Percentiles rank a stretch among this genome's conserved stretches.
These are phyloP conservation scores for Bertia moriformis DNA, from an alignment of 2,329 filamentous ascomycete genomes.

Conservation along the genomic window DNA sequence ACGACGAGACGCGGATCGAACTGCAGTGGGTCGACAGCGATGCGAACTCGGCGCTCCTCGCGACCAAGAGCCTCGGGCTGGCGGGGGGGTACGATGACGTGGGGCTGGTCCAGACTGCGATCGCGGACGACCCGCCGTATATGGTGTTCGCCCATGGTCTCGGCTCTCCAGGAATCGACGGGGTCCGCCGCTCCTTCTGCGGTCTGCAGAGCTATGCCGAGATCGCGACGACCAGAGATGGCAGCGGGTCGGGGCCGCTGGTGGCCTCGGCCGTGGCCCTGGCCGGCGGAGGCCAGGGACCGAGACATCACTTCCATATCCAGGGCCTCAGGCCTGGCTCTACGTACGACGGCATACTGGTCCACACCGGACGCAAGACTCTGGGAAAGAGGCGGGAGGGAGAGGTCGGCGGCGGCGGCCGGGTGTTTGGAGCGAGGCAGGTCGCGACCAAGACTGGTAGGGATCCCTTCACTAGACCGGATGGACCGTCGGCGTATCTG, in stretches of 20 bases:
- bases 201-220: background rate
- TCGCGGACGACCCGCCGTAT: background rate
- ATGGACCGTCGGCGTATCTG: too few relatives aligned
- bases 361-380: constrained; percentile 22
- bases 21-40: background rate
- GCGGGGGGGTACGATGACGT: background rate
- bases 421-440: constrained; percentile 4
- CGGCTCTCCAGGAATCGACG: background rate
- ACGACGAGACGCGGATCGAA: background rate
- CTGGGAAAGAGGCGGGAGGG: background rate
- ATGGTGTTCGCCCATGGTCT: background rate
- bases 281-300: constrained; percentile 33
- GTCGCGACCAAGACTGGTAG: constrained; percentile 45
- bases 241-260: background rate
- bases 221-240: background rate
- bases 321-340: constrained; percentile 36
- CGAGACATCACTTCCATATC: constrained; percentile 50
- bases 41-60: background rate
- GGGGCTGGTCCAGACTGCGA: background rate
- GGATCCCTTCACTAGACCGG: too few relatives aligned
- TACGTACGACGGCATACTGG: constrained; percentile 38
- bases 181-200: background rate
- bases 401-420: constrained; percentile 20
- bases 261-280: constrained; percentile 34
- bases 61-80: background rate